phyloP scores from a whole-genome alignment of 78 protist species.

The Dictyostelium intermedium region DNA sequence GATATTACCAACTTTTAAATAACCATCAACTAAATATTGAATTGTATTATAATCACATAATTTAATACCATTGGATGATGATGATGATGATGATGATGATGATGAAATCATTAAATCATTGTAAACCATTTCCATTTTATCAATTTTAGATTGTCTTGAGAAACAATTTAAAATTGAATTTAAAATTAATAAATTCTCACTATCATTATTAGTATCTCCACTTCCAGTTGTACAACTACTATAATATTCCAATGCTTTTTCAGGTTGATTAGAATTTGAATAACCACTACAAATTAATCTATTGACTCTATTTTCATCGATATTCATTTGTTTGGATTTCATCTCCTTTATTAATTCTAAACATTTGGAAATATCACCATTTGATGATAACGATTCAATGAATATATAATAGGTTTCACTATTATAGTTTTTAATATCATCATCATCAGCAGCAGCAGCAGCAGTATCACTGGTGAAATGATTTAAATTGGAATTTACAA shows the following conservation, averaged over 20 bases:
- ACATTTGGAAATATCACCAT: neutral
- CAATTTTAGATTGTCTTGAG: slow-evolving; percentile 16
- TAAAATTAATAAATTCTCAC: neutral
- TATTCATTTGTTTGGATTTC: neutral
- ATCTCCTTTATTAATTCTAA: neutral
- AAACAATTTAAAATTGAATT: slow-evolving; percentile 27
- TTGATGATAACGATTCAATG: neutral
- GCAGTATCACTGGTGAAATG: neutral
- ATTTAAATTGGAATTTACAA: slow-evolving; percentile 11
- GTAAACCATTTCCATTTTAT: neutral
- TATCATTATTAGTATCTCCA: neutral
- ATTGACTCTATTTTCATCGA: neutral
- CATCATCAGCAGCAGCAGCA: no score
- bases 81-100: neutral
- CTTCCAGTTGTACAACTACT: neutral
- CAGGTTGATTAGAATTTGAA: slow-evolving; percentile 20
- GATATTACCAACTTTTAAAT: neutral
- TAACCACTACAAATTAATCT: slow-evolving; percentile 14
- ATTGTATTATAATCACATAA: slow-evolving; percentile 14
- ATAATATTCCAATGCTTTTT: slow-evolving; percentile 7
- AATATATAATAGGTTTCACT: neutral
- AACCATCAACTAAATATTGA: slow-evolving; percentile 10
- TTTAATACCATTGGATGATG: neutral
- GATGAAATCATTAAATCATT: neutral
- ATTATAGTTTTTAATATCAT: neutral